These are phyloP conservation scores for Globisporangium spinosum DNA, from an alignment of 352 stramenopile genomes.

Conservation along the genomic window DNA sequence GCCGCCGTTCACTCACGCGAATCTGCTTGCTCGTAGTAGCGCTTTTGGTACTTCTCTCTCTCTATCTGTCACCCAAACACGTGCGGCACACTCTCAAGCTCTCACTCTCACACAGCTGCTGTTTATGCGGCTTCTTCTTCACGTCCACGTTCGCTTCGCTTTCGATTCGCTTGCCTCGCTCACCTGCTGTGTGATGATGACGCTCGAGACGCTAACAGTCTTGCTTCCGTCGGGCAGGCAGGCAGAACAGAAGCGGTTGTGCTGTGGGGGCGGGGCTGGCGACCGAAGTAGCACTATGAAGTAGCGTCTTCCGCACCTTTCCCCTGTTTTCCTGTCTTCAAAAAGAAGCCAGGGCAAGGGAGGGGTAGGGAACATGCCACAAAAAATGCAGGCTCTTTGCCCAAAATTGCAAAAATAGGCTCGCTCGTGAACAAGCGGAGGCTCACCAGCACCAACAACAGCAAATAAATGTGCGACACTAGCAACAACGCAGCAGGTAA, in stretches of 20 bases:
- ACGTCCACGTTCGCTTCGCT: background rate
- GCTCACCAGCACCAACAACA: background rate
- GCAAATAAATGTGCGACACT: background rate
- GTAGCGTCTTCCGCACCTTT: background rate
- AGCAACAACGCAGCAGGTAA: background rate
- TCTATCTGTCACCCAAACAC: background rate
- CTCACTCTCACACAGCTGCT: background rate
- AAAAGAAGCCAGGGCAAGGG: slow-evolving; percentile 6
- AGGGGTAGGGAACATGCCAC: background rate
- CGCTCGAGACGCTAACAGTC: background rate
- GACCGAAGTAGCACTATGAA: slow-evolving; percentile 1
- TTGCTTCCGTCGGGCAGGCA: background rate
- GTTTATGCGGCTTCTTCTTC: background rate
- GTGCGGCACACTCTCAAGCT: too few species aligned
- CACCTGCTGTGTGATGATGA: background rate
- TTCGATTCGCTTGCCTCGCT: background rate
- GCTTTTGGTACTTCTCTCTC: background rate
- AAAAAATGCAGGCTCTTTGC: background rate
- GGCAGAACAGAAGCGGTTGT: background rate
- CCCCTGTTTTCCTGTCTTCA: background rate
- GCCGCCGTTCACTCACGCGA: background rate
- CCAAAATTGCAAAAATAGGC: background rate
- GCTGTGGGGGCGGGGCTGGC: background rate
- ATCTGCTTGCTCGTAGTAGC: background rate
- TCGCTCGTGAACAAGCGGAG: too few species aligned